Evolutionary conservation across 2,329 filamentous ascomycete genomes (phyloP).

Genomic region (Diaporthe amygdali): DNA sequence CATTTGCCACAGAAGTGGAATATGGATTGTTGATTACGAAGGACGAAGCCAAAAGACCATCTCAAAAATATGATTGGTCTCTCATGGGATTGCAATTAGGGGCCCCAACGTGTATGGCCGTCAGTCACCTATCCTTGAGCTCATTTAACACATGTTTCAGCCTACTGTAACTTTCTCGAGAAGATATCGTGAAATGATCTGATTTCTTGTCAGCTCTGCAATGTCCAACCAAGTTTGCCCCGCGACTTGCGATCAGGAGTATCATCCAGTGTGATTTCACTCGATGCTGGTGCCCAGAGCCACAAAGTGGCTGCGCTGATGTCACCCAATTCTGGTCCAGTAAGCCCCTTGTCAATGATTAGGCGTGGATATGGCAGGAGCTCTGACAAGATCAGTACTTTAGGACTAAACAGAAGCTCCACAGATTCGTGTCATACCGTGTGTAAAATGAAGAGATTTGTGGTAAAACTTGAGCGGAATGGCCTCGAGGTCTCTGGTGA

Average conservation of each 20-base stretch:
- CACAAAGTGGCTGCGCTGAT: neutral
- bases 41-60: neutral
- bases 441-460: neutral
- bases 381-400: neutral
- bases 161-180: neutral
- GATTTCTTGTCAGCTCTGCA: neutral
- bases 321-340: neutral
- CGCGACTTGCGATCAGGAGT: neutral
- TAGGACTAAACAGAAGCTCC: no score
- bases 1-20: no score
- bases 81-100: no score
- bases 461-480: neutral
- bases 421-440: neutral
- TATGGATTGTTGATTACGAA: no score
- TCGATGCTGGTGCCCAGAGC: neutral
- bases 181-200: neutral
- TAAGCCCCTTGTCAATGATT: neutral
- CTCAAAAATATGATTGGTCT: neutral
- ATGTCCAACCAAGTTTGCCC: no score
- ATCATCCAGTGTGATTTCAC: neutral
- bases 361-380: neutral
- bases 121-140: neutral
- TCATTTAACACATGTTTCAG: neutral
- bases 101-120: accelerated
- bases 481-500: neutral